phyloP scores from a whole-genome alignment of 345 rosid species.

The Gossypium sturtianum region DNA sequence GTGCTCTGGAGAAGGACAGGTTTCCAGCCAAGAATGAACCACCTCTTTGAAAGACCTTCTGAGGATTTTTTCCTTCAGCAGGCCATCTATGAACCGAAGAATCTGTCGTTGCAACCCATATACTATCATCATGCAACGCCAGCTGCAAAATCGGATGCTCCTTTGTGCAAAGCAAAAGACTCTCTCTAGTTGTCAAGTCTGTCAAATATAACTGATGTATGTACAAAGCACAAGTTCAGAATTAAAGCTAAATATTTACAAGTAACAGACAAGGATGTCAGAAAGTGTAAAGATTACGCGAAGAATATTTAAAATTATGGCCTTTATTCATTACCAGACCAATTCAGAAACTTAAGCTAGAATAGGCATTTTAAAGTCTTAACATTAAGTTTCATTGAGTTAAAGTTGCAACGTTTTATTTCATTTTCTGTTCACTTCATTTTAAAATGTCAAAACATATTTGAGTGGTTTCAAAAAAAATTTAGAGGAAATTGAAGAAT shows the following conservation, averaged over 20 bases:
- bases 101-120: conserved; percentile 94
- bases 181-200: conserved; percentile 91
- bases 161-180: conserved; percentile 83
- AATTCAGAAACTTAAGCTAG: not conserved
- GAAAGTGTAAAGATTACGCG: not conserved
- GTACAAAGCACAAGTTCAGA: conserved; percentile 2
- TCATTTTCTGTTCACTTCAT: not conserved
- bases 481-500: not conserved
- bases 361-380: not conserved
- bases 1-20: conserved; percentile 88
- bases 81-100: conserved; percentile 94
- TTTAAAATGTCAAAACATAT: not conserved
- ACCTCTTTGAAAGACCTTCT: conserved; percentile 76
- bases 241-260: conserved; percentile 16
- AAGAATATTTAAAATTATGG: not conserved
- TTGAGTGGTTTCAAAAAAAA: not conserved
- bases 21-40: conserved; percentile 98
- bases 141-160: conserved; percentile 83
- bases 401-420: not conserved
- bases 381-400: not conserved
- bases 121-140: conserved; percentile 83
- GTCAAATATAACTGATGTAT: conserved; percentile 81
- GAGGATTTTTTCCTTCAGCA: conserved; percentile 83
- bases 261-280: not conserved
- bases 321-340: not conserved